Evolutionary conservation across 768 basidiomycete genomes (phyloP), one percentile per base, ranked within the genome.

Genomic region (Trametes elegans): DNA sequence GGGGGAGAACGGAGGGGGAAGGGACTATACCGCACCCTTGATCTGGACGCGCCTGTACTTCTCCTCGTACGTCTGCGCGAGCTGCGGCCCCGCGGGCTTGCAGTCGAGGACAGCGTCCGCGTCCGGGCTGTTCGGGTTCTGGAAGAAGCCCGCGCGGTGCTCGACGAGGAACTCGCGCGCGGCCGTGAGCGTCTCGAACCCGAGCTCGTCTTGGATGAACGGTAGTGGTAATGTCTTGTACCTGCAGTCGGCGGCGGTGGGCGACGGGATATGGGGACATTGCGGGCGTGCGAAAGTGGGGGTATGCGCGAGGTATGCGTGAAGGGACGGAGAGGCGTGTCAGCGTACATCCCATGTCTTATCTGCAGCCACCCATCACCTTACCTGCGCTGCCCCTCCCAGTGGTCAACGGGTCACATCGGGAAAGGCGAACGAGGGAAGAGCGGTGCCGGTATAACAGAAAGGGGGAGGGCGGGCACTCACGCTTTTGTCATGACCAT

Each of bases 401-500:
- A n/a, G n/a, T 10, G 41, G 24, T 35, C 7, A 13, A 14, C 3
- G 24, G 41, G n/a, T 10, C 42, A 34, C 46, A 42, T 24, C 42
- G 34, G 42, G 41, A 13, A 45, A 16, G 48, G 6, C 28, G 51
- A 28, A 32, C 18, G 60, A n/a, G 23, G 40, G 27, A 48, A 54
- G 49, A 16, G 41, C 51, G 51, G 49, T n/a, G n/a, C n/a, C n/a
- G n/a, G n/a, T n/a, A n/a, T n/a, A 47, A 38, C 45, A 49, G 31
- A 43, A 44, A 32, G 56, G 38, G 51, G 19, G 35, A 23, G 23
- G 43, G 23, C 6, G 21, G 14, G 57, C 31, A 81, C 95, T 66
- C 63, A 98, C 97, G 91, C 89, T 81, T 90, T 97, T 27, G 90
- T 83, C 74, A 99, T 95, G 61, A 89, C 84, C 67, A 93, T 82